Percentiles rank a stretch among this genome's conserved stretches.
Evolutionary conservation across 257 asterid species (phyloP).

Genomic region (Ocimum tenuiflorum): DNA sequence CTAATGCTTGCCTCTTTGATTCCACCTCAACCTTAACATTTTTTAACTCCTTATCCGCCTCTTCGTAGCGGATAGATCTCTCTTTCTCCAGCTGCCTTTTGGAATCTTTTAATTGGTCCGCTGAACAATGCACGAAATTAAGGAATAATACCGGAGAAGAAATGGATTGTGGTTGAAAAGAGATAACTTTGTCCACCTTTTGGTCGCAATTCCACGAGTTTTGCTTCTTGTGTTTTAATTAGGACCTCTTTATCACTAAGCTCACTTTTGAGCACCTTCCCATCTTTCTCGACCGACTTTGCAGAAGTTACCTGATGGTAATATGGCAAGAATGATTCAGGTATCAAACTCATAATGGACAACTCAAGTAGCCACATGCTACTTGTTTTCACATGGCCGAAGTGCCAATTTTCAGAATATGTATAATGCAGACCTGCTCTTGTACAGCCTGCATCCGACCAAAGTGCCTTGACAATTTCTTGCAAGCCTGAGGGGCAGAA

Average conservation of each 20-base stretch:
- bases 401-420: background rate
- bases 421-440: slow-evolving; percentile 64
- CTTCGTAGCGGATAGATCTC: slow-evolving; percentile 36
- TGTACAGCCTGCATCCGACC: slow-evolving; percentile 65
- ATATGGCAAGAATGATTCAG: background rate
- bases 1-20: slow-evolving; percentile 45
- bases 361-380: slow-evolving; percentile 6
- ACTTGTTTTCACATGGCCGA: background rate
- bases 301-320: slow-evolving; percentile 53
- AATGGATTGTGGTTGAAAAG: no score
- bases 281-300: slow-evolving; percentile 71
- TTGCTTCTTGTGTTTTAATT: slow-evolving; percentile 65
- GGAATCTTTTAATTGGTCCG: slow-evolving; percentile 47
- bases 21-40: slow-evolving; percentile 56
- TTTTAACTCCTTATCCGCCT: slow-evolving; percentile 47
- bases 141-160: slow-evolving; percentile 13
- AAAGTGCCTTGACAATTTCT: slow-evolving; percentile 66
- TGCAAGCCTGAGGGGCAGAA: slow-evolving; percentile 53
- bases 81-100: slow-evolving; percentile 58
- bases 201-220: slow-evolving; percentile 52
- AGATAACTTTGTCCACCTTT: slow-evolving; percentile 39
- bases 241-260: slow-evolving; percentile 57
- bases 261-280: slow-evolving; percentile 57
- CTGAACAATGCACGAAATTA: slow-evolving; percentile 30
- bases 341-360: background rate